Base-by-base conservation (phyloP, 2,329 filamentous ascomycete genomes). In the Ophiostoma populinum region DNA sequence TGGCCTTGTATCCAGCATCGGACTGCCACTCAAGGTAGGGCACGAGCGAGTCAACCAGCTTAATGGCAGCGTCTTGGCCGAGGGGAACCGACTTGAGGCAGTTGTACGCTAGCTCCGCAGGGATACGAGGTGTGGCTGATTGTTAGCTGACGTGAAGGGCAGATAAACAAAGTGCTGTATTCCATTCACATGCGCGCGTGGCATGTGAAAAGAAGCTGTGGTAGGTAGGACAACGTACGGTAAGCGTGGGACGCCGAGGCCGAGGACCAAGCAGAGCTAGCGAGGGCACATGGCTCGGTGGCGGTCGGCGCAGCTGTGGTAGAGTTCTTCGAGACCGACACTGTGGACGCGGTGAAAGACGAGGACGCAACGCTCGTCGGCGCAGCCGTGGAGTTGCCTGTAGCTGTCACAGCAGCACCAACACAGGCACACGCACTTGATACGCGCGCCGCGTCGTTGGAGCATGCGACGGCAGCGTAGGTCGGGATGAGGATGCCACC, bases 11-110 rank as follows among this genome's bases (percentile, higher is more conserved):
- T 5, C 46, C 47, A 2, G 50, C 42, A 42, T 58, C 55, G 29
- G 48, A 51, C 42, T 59, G 55, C 55, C 55, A 61, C 38, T 58
- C 54, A 21, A 59, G 35, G 42, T 61, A 61, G 1, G 58, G 57
- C 41, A 48, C 47, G 13, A 59, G 46, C 28, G 53, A 49, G 33
- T 56, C 51, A 21, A 61, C 48, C 21, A 58, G 53, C 34, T 52
- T 49, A 18, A 59, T 43, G 6, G 58, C 58, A 1, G 43, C 54
- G 22, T 50, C 45, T 46, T 57, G 56, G 31, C 52, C 38, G 13
- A 61, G 51, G 1, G 58, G 56, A 7, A 61, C 54, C 1, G 57
- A 57, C 34, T 54, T 53, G 31, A 62, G 49, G 39, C 58, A 62
- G 15, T 53, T 53, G 31, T 57, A 47, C 0, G 58, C 58, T 7